These are phyloP conservation scores for Inga oerstediana DNA, from an alignment of 306 rosid genomes.

Conservation along the genomic window DNA sequence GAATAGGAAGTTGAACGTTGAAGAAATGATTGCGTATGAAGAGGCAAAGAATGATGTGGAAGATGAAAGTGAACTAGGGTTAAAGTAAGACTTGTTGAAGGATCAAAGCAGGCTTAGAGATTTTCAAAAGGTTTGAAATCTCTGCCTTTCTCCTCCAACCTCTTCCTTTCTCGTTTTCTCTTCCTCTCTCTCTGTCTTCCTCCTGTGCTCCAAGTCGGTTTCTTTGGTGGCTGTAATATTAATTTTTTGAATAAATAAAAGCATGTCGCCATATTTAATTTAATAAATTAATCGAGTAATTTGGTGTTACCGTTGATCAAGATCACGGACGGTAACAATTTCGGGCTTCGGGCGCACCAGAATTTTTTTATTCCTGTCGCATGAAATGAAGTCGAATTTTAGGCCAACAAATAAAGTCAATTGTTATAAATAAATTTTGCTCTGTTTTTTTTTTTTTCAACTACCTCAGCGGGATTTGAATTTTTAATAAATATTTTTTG, in stretches of 20 bases:
- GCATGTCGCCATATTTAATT: neutral
- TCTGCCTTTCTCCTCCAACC: conserved; percentile 38
- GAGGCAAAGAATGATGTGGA: conserved; percentile 27
- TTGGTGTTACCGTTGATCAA: neutral
- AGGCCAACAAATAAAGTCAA: neutral
- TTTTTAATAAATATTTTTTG: neutral
- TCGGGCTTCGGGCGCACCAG: neutral
- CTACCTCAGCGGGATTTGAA: neutral
- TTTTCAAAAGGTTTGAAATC: conserved; percentile 31
- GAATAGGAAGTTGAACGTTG: conserved; percentile 30
- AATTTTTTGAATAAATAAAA: neutral
- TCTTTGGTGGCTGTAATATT: neutral
- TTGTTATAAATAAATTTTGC: neutral
- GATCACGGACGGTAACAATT: neutral
- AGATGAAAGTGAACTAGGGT: conserved; percentile 40
- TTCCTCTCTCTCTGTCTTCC: neutral
- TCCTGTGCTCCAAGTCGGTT: neutral
- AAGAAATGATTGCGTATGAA: conserved; percentile 28
- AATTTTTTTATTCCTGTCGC: neutral
- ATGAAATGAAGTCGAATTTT: neutral
- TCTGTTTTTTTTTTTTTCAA: neutral
- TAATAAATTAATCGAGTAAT: neutral
- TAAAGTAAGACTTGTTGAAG: conserved; percentile 27
- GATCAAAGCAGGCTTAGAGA: conserved; percentile 22
- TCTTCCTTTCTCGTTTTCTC: conserved; percentile 5